Evolutionary conservation across 1,284 basidiomycete species (phyloP).

Genomic region (Boletus albobrunnescens): DNA sequence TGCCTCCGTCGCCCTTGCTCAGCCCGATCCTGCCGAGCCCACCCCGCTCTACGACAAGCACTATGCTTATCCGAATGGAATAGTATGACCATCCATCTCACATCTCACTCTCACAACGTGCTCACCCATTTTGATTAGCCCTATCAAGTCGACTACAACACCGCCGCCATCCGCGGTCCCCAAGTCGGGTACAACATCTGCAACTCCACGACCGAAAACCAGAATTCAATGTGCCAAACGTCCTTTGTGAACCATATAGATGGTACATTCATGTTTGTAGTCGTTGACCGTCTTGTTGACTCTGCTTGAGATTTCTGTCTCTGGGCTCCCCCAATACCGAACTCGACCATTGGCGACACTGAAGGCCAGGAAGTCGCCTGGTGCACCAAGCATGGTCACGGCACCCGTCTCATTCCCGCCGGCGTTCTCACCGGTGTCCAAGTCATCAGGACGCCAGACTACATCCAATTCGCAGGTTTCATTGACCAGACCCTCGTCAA

Average conservation of each 20-base stretch:
- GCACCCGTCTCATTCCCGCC: conserved; percentile 41
- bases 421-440: conserved; percentile 35
- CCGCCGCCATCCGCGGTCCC: conserved; percentile 47
- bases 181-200: conserved; percentile 67
- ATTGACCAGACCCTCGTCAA: conserved; percentile 60
- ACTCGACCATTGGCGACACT: conserved; percentile 52
- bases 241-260: conserved; percentile 49
- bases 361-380: conserved; percentile 70
- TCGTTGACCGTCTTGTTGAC: not conserved
- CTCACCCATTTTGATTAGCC: conserved; percentile 39
- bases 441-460: conserved; percentile 44
- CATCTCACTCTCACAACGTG: not conserved
- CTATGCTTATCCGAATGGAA: conserved; percentile 46
- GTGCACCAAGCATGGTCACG: conserved; percentile 47
- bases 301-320: conserved; percentile 47
- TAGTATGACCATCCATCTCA: conserved; percentile 38
- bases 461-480: conserved; percentile 54
- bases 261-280: conserved; percentile 33
- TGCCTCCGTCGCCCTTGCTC: conserved; percentile 35
- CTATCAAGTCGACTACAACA: conserved; percentile 50
- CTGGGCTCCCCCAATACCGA: conserved; percentile 46
- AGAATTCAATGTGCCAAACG: conserved; percentile 63
- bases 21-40: conserved; percentile 34
- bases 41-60: conserved; percentile 51
- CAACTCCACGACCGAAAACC: conserved; percentile 65